Evolutionary conservation across 106 monocot species (phyloP), one percentile per base, ranked within the genome.

Genomic region (Agapanthus africanus): DNA sequence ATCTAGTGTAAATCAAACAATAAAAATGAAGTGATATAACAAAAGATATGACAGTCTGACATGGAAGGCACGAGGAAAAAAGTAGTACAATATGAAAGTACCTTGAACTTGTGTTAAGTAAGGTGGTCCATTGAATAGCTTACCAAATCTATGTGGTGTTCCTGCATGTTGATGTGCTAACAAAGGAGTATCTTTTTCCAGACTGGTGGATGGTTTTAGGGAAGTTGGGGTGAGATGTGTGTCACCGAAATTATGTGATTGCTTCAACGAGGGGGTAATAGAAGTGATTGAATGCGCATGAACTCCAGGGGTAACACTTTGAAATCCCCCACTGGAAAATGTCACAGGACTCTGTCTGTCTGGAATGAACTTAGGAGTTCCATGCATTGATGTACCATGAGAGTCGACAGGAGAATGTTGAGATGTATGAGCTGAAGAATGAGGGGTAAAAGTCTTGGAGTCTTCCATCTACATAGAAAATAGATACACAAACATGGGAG

Each of bases 401-500:
- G 33, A 33, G 11, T 83, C 87, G 0, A 39, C 38, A 38, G 70
- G 49, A 32, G 40, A 40, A 72, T 44, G 68, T 37, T 77, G 64
- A 70, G 79, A 50, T 15, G 71, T 34, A 71, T 37, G 59, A 72
- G 36, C 25, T 51, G 78, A 59, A 36, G 77, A 54, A 40, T 76
- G 74, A 32, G 63, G 14, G 15, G 62, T 15, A 44, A 65, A 10
- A 59, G 67, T 71, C 47, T 72, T 84, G 14, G 76, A 39, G 57
- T 84, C 88, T 59, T 88, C 84, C 88, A 88, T 82, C 88, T 88
- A 70, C 21, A 50, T 6, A 50, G 42, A 47, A 54, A 40, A 37
- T 67, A 66, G 22, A 49, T 21, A 27, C 27, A 61, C 0, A 27
- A 25, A 11, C 57, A 59, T 11, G 40, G 42, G 31, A 50, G 11